Evolutionary conservation across 139 green algal species (phyloP).

Genomic region (Picochlorum sp.): DNA sequence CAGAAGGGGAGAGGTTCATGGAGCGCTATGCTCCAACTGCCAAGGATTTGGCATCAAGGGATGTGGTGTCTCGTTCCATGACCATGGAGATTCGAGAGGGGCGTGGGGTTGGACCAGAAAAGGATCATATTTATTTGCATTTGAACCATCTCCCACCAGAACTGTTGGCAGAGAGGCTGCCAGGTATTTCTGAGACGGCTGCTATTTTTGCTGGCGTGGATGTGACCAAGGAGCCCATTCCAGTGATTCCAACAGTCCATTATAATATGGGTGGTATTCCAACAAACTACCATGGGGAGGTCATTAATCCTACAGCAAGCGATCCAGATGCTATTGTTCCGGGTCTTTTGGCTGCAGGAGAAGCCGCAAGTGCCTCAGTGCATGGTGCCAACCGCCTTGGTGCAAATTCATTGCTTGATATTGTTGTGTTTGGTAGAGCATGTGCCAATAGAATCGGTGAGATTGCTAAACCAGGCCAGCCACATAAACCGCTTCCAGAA

Average conservation of each 20-base stretch:
- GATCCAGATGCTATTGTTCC: constrained; percentile 83
- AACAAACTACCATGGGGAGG: constrained; percentile 87
- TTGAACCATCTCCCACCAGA: constrained; percentile 96
- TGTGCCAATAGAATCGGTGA: constrained; percentile 72
- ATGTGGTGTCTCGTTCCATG: constrained; percentile 93
- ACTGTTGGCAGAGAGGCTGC: constrained; percentile 91
- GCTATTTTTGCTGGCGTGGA: constrained; percentile 93
- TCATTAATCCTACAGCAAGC: constrained; percentile 32
- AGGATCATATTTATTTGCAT: constrained; percentile 99
- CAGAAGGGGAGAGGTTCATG: constrained; percentile 98
- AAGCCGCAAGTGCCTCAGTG: constrained; percentile 88
- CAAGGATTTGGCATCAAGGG: constrained; percentile 95
- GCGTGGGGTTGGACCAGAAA: constrained; percentile 51
- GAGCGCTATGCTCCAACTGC: constrained; percentile 94
- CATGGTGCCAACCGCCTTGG: constrained; percentile 98
- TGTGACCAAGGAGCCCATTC: constrained; percentile 41
- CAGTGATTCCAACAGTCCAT: constrained; percentile 96
- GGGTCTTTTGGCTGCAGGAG: constrained; percentile 88
- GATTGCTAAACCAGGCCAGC: constrained; percentile 70
- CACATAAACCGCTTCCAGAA: constrained; percentile 64
- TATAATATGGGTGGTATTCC: constrained; percentile 99
- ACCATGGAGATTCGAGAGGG: constrained; percentile 91
- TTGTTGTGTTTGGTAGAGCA: constrained; percentile 96
- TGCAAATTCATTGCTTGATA: constrained; percentile 97
- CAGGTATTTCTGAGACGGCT: constrained; percentile 94